Conservation (phyloP, 2,329 filamentous ascomycete species). For the Colletotrichum sp. region DNA sequence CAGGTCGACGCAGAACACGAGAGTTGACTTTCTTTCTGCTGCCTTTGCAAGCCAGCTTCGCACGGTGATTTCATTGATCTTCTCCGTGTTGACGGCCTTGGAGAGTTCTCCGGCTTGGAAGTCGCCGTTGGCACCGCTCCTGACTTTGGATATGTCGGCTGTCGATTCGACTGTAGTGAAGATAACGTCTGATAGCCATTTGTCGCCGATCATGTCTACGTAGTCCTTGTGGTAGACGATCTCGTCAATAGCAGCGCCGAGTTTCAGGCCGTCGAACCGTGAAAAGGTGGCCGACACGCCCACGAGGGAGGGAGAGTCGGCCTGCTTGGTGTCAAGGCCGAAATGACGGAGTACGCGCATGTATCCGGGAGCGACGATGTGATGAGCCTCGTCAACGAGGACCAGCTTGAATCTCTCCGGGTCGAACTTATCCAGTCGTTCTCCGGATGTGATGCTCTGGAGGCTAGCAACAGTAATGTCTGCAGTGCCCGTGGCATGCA, state of each 20-base stretch:
- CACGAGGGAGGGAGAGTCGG: conserved; percentile 68
- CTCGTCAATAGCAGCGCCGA: conserved; percentile 88
- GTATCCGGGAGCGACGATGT: conserved; percentile 88
- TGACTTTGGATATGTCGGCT: conserved; percentile 77
- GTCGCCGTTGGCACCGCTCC: conserved; percentile 71
- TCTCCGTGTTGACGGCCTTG: conserved; percentile 78
- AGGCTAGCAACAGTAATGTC: conserved; percentile 96
- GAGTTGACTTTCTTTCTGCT: conserved; percentile 75
- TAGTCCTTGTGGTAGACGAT: conserved; percentile 91
- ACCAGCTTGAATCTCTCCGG: conserved; percentile 83
- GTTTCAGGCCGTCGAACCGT: conserved; percentile 80
- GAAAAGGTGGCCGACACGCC: conserved; percentile 86
- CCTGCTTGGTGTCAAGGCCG: conserved; percentile 54
- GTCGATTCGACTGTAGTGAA: conserved; percentile 92
- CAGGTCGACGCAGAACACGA: conserved; percentile 94
- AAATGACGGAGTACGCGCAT: conserved; percentile 80
- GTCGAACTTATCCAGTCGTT: conserved; percentile 83
- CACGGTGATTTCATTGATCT: conserved; percentile 84
- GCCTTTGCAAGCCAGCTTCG: conserved; percentile 86
- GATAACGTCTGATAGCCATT: conserved; percentile 89
- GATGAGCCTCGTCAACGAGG: conserved; percentile 94
- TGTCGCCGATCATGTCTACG: conserved; percentile 76
- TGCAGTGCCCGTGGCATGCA: conserved; percentile 77
- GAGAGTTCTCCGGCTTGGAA: conserved; percentile 83
- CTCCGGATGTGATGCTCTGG: conserved; percentile 78